Base-by-base conservation (phyloP, 1,284 basidiomycete species). In the Inonotus obliquus region DNA sequence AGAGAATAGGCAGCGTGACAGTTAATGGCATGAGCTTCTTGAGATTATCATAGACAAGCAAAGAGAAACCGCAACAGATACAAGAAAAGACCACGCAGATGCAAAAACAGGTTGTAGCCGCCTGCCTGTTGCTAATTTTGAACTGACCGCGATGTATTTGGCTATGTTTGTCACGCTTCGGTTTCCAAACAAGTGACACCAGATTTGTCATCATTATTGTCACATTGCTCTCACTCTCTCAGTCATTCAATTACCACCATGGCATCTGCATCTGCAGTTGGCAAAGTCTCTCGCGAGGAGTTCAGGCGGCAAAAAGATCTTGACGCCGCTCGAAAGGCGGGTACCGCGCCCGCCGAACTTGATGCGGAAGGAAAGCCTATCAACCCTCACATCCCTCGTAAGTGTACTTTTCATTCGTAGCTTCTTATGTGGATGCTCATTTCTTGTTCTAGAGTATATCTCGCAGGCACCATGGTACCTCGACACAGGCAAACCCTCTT, bases 391-490 rank as follows among this genome's bases (percentile, higher is more conserved):
- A 98, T 99, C 74, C 96, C 96, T 73, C 87, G 93, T 94, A 67
- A 66, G 91, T 79, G 13, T 19, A 11, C 45, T 35, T 48, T 13
- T 14, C n/a, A 39, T 60, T n/a, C n/a, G n/a, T n/a, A n/a, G 37
- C 27, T 41, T 5, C 59, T 48, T 25, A 55, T 14, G 62, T 57
- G 0, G 13, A 49, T 51, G 11, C 63, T 67, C 45, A 63, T 61
- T 1, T 14, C 19, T n/a, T n/a, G 47, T 52, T 54, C 7, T 68
- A 92, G 92, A 95, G 74, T 94, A 94, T 70, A 94, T 94, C 68
- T 90, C 92, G 5, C 94, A 98, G 76, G 96, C 94, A 17, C 97
- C 97, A 66, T 99, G 97, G 97, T 99, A 98, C 75, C 85, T 98
- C 69, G 92, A 96, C 75, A 93, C 90, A 17, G 92, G 92, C 52